A percentile compares a stretch with the other conserved stretches of the same genome.
These are phyloP conservation scores for Veloporphyrellus conicus DNA, from an alignment of 1,284 basidiomycete genomes.

Conservation along the genomic window DNA sequence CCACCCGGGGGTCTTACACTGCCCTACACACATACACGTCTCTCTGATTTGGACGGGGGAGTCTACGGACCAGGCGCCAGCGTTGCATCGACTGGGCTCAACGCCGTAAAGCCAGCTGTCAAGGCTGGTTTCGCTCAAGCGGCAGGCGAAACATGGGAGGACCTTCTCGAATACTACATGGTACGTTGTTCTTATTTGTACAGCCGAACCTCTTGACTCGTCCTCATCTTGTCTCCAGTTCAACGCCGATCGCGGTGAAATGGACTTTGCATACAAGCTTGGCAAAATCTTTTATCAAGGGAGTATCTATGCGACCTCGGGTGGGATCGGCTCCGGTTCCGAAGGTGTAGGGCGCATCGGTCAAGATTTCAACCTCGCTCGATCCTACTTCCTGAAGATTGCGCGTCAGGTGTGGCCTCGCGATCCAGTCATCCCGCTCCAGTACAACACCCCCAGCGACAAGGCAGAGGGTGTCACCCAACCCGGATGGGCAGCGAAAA, in stretches of 20 bases:
- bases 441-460: constrained; percentile 37
- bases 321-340: constrained; percentile 77
- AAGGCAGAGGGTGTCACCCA: constrained; percentile 56
- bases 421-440: constrained; percentile 57
- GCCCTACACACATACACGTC: constrained; percentile 74
- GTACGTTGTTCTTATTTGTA: constrained; percentile 38
- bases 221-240: constrained; percentile 50
- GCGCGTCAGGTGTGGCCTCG: constrained; percentile 81
- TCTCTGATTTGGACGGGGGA: constrained; percentile 90
- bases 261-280: constrained; percentile 80
- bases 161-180: constrained; percentile 87
- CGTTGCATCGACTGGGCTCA: constrained; percentile 79
- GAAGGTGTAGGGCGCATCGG: constrained; percentile 82
- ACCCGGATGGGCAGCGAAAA: constrained; percentile 66
- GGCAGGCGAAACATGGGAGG: constrained; percentile 87
- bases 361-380: constrained; percentile 70
- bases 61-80: constrained; percentile 92
- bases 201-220: constrained; percentile 1
- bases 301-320: constrained; percentile 69
- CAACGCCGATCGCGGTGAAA: constrained; percentile 86
- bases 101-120: constrained; percentile 69
- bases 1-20: constrained; percentile 89
- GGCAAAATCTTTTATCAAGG: constrained; percentile 95
- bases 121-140: constrained; percentile 77
- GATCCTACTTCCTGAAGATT: constrained; percentile 77